Percentiles rank a stretch among this genome's conserved stretches.
These are phyloP conservation scores for Picea glauca DNA, from an alignment of 75 land plant species.

Conservation along the genomic window DNA sequence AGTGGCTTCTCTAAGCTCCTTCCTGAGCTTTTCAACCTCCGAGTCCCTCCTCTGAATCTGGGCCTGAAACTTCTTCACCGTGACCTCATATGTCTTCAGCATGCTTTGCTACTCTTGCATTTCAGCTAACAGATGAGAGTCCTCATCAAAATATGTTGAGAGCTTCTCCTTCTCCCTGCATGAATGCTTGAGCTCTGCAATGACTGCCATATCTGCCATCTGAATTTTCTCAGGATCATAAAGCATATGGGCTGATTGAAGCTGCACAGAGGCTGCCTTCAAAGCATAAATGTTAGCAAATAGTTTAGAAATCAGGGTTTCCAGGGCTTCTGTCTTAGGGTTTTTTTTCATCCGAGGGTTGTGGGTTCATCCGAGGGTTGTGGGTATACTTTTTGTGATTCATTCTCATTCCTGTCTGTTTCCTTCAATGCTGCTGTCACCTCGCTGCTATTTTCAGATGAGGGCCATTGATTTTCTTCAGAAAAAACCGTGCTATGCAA, in stretches of 20 bases:
- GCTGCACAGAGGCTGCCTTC: constrained; percentile 62
- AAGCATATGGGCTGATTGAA: constrained; percentile 78
- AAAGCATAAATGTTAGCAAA: constrained; percentile 59
- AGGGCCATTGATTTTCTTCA: neutral
- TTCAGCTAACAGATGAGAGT: constrained; percentile 51
- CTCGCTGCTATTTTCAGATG: neutral
- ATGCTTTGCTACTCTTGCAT: constrained; percentile 67
- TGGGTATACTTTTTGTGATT: constrained; percentile 61
- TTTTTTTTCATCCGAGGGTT: constrained; percentile 35
- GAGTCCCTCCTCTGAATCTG: constrained; percentile 60
- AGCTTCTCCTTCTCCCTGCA: constrained; percentile 62
- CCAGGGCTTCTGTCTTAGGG: constrained; percentile 40
- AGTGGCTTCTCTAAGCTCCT: constrained; percentile 41
- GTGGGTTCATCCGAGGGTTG: too few relatives aligned
- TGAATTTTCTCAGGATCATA: constrained; percentile 74
- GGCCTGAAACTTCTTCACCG: constrained; percentile 70
- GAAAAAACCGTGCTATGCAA: constrained; percentile 1
- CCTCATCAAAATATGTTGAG: constrained; percentile 13
- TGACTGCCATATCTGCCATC: constrained; percentile 67
- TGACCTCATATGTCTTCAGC: constrained; percentile 65
- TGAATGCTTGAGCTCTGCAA: constrained; percentile 70
- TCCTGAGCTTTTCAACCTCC: constrained; percentile 52
- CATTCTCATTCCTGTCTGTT: constrained; percentile 20
- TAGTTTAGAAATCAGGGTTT: constrained; percentile 49
- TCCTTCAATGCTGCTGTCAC: constrained; percentile 26